phyloP scores from a whole-genome alignment of 139 green algal genomes.

The Auxenochlorella protothecoides region DNA sequence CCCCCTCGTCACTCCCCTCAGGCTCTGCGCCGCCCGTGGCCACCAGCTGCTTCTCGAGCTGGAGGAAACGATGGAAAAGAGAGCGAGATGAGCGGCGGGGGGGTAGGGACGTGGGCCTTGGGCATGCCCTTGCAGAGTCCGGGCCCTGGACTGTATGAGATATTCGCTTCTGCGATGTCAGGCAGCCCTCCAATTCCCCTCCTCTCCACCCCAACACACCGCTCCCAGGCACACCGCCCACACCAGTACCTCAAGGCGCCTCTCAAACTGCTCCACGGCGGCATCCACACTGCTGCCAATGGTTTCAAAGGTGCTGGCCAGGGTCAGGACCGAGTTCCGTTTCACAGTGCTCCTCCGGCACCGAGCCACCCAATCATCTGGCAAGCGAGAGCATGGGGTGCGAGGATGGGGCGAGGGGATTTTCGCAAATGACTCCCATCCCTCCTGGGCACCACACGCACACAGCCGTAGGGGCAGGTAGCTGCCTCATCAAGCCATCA shows the following conservation, averaged over 20 bases:
- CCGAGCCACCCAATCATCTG: slow-evolving; percentile 19
- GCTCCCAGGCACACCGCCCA: too few species aligned
- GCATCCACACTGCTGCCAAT: slow-evolving; percentile 15
- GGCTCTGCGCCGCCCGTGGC: slow-evolving; percentile 4
- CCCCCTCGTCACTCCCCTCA: slow-evolving; percentile 9
- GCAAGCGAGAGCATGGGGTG: too few species aligned
- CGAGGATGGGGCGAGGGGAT: background rate
- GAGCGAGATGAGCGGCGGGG: background rate
- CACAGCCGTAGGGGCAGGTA: background rate
- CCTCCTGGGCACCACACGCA: background rate
- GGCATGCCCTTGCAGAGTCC: background rate
- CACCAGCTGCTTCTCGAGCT: slow-evolving; percentile 24
- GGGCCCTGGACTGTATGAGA: too few species aligned
- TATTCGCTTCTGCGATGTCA: too few species aligned
- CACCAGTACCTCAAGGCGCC: slow-evolving; percentile 22
- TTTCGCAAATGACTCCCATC: background rate
- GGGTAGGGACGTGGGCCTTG: background rate
- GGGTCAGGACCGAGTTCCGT: slow-evolving; percentile 15
- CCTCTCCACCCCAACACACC: too few species aligned
- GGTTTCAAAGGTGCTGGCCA: slow-evolving; percentile 15
- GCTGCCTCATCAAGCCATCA: too few species aligned
- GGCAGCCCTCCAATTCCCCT: too few species aligned
- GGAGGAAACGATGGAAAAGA: background rate
- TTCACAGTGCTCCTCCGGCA: slow-evolving; percentile 16
- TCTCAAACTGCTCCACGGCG: slow-evolving; percentile 37